phyloP scores from a whole-genome alignment of 139 green algal genomes.

The Coelastrella sp. region DNA sequence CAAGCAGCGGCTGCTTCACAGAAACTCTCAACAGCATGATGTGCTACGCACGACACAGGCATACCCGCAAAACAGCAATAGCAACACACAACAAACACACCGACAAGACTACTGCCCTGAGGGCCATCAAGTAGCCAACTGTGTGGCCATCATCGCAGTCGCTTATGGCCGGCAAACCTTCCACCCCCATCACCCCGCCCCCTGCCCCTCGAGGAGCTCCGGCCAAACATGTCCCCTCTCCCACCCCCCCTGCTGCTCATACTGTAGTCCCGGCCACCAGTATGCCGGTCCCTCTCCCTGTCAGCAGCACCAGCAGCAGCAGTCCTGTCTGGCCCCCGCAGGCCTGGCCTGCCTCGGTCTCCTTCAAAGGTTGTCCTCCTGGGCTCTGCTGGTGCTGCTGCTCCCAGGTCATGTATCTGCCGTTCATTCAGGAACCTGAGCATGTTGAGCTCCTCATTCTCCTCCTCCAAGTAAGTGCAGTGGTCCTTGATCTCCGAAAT shows the following conservation, averaged over 20 bases:
- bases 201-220: neutral
- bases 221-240: neutral
- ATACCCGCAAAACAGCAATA: no score
- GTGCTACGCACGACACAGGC: no score
- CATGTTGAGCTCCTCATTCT: slow-evolving; percentile 47
- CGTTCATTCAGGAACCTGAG: neutral
- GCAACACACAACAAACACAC: no score
- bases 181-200: neutral
- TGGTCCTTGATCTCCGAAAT: slow-evolving; percentile 12
- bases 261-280: neutral
- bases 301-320: neutral
- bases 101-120: no score
- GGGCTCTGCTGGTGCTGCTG: neutral
- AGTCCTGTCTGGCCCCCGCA: neutral
- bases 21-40: no score
- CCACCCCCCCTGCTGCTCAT: neutral
- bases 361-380: neutral
- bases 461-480: slow-evolving; percentile 12
- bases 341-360: neutral
- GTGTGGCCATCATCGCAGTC: neutral
- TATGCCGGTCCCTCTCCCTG: neutral
- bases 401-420: slow-evolving; percentile 14
- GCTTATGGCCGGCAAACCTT: slow-evolving; percentile 12
- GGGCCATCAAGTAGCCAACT: neutral
- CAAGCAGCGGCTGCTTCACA: no score